Conservation (phyloP, 495 filamentous ascomycete species). For the Penicillium paradoxum region DNA sequence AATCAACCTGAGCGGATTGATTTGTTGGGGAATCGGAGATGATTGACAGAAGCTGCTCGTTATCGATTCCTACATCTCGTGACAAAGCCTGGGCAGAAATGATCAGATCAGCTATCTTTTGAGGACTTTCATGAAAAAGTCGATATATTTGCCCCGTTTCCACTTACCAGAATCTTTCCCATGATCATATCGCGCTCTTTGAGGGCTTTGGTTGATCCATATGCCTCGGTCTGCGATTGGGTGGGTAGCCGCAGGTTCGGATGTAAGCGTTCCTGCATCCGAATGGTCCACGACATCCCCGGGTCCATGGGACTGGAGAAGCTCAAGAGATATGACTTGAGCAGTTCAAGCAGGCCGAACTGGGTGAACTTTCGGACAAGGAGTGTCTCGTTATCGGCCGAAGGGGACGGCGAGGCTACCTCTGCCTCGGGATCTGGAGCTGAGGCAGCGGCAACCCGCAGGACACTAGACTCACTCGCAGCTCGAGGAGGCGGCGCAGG, state of each 20-base stretch:
- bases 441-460: conserved; percentile 40
- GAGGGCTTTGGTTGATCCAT: conserved; percentile 56
- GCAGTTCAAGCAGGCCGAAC: conserved; percentile 77
- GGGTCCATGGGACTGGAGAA: conserved; percentile 52
- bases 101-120: not conserved
- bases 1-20: conserved; percentile 38
- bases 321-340: conserved; percentile 71
- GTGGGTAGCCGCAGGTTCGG: conserved; percentile 40
- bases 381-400: conserved; percentile 48
- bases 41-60: conserved; percentile 48
- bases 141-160: not conserved
- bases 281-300: conserved; percentile 70
- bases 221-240: conserved; percentile 57
- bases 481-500: conserved; percentile 70
- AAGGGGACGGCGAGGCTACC: conserved; percentile 45
- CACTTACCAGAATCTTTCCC: conserved; percentile 70
- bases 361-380: conserved; percentile 70
- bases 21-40: conserved; percentile 25
- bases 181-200: conserved; percentile 64
- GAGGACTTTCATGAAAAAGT: not conserved
- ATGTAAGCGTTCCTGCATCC: conserved; percentile 66
- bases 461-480: conserved; percentile 47
- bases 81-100: conserved; percentile 56
- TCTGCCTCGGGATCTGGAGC: conserved; percentile 82
- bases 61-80: conserved; percentile 58